A percentile compares a stretch with the other conserved stretches of the same genome.
These are phyloP conservation scores for Pisolithus orientalis DNA, from an alignment of 768 basidiomycete species.

Conservation along the genomic window DNA sequence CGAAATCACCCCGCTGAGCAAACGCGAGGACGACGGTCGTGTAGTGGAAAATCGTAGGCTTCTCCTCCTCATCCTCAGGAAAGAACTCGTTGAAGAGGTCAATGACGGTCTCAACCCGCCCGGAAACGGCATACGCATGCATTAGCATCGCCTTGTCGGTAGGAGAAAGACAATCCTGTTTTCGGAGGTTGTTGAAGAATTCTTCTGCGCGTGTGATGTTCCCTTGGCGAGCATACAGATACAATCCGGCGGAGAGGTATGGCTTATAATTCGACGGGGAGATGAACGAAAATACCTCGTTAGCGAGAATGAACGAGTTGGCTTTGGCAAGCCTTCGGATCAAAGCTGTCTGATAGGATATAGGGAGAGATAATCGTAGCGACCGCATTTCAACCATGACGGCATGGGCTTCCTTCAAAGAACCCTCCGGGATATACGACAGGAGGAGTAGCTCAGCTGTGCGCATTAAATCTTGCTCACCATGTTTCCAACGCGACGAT, in stretches of 20 bases:
- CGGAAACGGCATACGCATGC: constrained; percentile 47
- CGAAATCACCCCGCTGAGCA: constrained; percentile 38
- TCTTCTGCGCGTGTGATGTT: constrained; percentile 37
- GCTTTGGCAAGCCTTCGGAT: constrained; percentile 39
- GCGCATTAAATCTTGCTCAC: constrained; percentile 19
- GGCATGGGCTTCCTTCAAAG: constrained; percentile 32
- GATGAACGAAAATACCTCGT: constrained; percentile 35
- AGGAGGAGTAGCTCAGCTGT: constrained; percentile 39
- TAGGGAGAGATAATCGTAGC: constrained; percentile 27
- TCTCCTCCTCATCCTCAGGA: constrained; percentile 30
- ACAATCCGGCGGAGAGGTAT: constrained; percentile 41
- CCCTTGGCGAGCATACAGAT: constrained; percentile 49
- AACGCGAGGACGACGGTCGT: constrained; percentile 51
- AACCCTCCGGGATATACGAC: constrained; percentile 26
- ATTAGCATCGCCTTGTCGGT: constrained; percentile 42
- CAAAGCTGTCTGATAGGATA: constrained; percentile 28
- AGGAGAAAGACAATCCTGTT: constrained; percentile 18
- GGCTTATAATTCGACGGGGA: constrained; percentile 12
- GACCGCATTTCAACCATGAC: constrained; percentile 36
- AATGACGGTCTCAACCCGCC: constrained; percentile 35
- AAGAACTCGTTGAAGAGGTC: constrained; percentile 53
- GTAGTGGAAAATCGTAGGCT: constrained; percentile 47
- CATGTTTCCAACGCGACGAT: constrained; percentile 17
- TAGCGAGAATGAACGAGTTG: constrained; percentile 36
- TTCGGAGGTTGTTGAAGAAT: constrained; percentile 34